Evolutionary conservation across 768 basidiomycete genomes (phyloP).

Genomic region (Boletus rufocinnamomeus): DNA sequence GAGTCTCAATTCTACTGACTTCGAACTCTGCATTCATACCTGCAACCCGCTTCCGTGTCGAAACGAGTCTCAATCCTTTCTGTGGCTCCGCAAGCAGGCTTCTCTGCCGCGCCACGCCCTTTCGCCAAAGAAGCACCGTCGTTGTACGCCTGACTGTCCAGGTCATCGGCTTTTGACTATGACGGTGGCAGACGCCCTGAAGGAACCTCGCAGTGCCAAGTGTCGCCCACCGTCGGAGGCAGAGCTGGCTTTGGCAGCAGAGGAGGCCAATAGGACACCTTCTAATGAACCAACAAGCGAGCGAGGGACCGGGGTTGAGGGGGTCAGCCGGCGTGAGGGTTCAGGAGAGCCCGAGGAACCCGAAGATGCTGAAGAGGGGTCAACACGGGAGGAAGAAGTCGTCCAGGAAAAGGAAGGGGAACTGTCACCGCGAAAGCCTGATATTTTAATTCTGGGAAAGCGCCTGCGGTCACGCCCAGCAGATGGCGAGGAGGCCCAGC

Average conservation of each 20-base stretch:
- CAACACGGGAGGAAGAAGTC: constrained; percentile 7
- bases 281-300: background rate
- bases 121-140: constrained; percentile 25
- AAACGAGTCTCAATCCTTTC: constrained; percentile 29
- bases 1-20: constrained; percentile 12
- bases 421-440: background rate
- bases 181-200: constrained; percentile 19
- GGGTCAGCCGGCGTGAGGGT: background rate
- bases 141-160: constrained; percentile 22
- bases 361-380: constrained; percentile 17
- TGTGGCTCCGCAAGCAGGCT: constrained; percentile 26
- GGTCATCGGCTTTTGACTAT: constrained; percentile 25
- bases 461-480: constrained; percentile 17
- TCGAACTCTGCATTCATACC: constrained; percentile 31
- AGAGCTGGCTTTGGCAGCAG: constrained; percentile 20
- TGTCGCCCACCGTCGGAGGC: constrained; percentile 26
- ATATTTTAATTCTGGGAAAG: constrained; percentile 8
- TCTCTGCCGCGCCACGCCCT: constrained; percentile 29
- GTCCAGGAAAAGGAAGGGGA: constrained; percentile 3
- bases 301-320: background rate
- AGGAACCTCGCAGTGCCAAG: constrained; percentile 24
- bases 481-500: constrained; percentile 16
- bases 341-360: constrained; percentile 14
- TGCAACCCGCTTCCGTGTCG: constrained; percentile 27
- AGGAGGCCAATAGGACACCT: constrained; percentile 8